Percentiles rank a stretch among this genome's conserved stretches.
phyloP scores from a whole-genome alignment of 2,329 filamentous ascomycete species.

The Venturia nashicola region DNA sequence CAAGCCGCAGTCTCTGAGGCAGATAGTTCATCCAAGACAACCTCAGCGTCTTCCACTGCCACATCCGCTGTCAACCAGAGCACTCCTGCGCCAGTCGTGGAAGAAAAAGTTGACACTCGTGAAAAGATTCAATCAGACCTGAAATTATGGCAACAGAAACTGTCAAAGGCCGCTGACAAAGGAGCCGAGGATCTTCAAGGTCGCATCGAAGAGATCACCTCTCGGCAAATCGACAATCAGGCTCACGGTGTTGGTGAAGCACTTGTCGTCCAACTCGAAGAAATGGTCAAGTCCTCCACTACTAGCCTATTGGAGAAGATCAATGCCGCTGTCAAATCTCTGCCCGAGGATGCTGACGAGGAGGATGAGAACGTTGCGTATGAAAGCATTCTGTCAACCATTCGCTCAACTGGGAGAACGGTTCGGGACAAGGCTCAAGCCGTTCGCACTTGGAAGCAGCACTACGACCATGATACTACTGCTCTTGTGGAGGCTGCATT shows the following conservation, averaged over 20 bases:
- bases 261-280: constrained; percentile 56
- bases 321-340: constrained; percentile 36
- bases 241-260: constrained; percentile 53
- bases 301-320: constrained; percentile 56
- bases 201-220: constrained; percentile 58
- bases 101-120: constrained; percentile 19
- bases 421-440: constrained; percentile 69
- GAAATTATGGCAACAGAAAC: constrained; percentile 76
- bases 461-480: constrained; percentile 58
- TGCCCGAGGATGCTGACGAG: constrained; percentile 47
- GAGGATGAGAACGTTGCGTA: constrained; percentile 37
- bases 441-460: constrained; percentile 63
- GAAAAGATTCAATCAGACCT: constrained; percentile 65
- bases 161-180: constrained; percentile 72
- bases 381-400: constrained; percentile 39
- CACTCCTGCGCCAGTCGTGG: constrained; percentile 15
- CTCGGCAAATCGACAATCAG: constrained; percentile 54
- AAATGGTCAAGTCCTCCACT: constrained; percentile 52
- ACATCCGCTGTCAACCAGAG: not conserved
- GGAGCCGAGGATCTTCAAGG: constrained; percentile 57
- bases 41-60: not conserved
- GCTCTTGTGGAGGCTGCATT: constrained; percentile 58
- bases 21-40: constrained; percentile 31
- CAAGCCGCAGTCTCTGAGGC: constrained; percentile 40
- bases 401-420: constrained; percentile 55